These are phyloP conservation scores for Mytilinidion resinicola DNA, from an alignment of 495 filamentous ascomycete genomes.

Conservation along the genomic window DNA sequence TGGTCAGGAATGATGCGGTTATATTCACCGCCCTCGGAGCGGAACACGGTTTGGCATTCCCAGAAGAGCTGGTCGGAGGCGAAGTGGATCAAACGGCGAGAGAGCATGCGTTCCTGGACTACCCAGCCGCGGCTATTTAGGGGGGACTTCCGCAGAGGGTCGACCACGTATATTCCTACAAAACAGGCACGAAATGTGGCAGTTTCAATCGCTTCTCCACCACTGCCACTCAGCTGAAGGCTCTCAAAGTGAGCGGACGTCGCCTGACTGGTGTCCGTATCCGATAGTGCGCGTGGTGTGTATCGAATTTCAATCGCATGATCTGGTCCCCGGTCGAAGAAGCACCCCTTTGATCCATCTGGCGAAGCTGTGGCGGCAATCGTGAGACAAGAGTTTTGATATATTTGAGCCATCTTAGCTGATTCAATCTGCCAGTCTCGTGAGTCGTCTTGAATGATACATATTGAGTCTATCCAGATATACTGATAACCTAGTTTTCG, in stretches of 20 bases:
- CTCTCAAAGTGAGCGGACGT: background rate
- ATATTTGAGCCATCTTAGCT: background rate
- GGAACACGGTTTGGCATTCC: conserved; percentile 10
- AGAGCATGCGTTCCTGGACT: conserved; percentile 18
- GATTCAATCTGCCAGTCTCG: conserved; percentile 1
- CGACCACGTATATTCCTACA: background rate
- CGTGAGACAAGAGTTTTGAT: background rate
- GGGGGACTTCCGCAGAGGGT: background rate
- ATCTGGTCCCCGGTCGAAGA: background rate
- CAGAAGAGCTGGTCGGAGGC: conserved; percentile 9
- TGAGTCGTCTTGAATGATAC: background rate
- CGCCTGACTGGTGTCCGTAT: background rate
- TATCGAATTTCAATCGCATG: background rate
- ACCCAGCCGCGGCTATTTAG: conserved; percentile 13
- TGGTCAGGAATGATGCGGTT: background rate
- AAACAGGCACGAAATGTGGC: background rate
- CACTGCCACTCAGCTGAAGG: too few species aligned
- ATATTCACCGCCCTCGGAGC: background rate
- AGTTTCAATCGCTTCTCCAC: too few species aligned
- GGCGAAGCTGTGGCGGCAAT: background rate
- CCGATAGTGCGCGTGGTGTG: background rate
- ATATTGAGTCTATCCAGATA: background rate
- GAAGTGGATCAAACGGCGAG: conserved; percentile 13
- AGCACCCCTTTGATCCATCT: background rate
- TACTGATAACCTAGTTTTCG: conserved; percentile 10